Conservation (phyloP, 257 asterid species). For the Gentiana straminea region DNA sequence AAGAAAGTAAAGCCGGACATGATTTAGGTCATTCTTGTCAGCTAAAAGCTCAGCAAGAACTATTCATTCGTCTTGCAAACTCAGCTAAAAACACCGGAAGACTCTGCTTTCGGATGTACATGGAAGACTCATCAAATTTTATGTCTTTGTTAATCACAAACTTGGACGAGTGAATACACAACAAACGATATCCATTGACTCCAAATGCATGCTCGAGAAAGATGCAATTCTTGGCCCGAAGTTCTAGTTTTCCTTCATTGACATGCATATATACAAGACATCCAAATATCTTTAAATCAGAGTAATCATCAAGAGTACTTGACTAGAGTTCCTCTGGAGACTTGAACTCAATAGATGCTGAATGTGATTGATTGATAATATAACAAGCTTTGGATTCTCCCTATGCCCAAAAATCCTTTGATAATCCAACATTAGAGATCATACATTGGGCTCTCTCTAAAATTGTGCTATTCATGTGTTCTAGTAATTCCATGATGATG, state of each 20-base stretch:
- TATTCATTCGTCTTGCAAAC: too few relatives aligned
- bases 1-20: too few relatives aligned
- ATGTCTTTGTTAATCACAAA: constrained; percentile 2
- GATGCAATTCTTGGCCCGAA: constrained; percentile 1
- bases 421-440: not conserved
- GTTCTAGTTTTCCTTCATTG: too few relatives aligned
- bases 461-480: not conserved
- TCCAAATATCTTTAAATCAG: not conserved
- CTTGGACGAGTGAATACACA: not conserved
- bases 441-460: constrained; percentile 1
- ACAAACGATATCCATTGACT: not conserved
- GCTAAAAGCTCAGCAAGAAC: too few relatives aligned
- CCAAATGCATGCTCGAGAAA: not conserved
- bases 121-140: not conserved
- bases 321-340: not conserved
- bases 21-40: too few relatives aligned
- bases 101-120: too few relatives aligned
- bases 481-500: too few relatives aligned
- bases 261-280: not conserved
- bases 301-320: not conserved
- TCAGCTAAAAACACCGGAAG: too few relatives aligned
- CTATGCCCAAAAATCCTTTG: not conserved
- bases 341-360: not conserved
- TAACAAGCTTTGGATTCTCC: not conserved
- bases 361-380: not conserved